A percentile compares a stretch with the other conserved stretches of the same genome.
Conservation (phyloP, 139 green algal species). For the Pedinophyceae sp. region DNA sequence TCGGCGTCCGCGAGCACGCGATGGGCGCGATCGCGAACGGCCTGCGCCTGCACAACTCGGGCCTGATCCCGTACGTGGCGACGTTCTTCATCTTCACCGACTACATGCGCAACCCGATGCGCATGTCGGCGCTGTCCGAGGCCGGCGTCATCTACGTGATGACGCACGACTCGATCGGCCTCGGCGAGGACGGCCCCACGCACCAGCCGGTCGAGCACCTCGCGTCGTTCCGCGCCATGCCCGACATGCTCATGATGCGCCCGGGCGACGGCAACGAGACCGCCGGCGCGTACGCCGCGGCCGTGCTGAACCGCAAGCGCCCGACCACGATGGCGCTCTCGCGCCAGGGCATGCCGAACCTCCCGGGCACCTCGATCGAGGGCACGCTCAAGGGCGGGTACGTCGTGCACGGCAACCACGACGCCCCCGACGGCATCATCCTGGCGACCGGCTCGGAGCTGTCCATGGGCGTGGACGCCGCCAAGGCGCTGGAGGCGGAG, state of each 20-base stretch:
- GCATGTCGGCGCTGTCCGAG: constrained; percentile 82
- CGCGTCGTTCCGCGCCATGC: constrained; percentile 93
- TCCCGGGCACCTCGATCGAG: constrained; percentile 61
- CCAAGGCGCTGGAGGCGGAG: constrained; percentile 55
- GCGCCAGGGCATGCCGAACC: constrained; percentile 90
- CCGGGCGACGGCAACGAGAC: constrained; percentile 93
- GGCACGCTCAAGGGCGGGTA: constrained; percentile 78
- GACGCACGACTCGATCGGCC: constrained; percentile 98
- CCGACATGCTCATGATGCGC: constrained; percentile 90
- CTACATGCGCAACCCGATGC: constrained; percentile 96
- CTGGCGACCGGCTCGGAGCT: constrained; percentile 92
- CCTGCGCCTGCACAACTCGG: constrained; percentile 71
- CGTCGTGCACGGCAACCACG: constrained; percentile 43
- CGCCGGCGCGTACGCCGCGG: constrained; percentile 60
- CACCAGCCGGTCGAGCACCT: constrained; percentile 99
- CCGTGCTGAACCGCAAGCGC: constrained; percentile 31
- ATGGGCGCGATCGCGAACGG: constrained; percentile 97
- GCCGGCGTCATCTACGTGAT: constrained; percentile 84
- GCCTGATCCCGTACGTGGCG: constrained; percentile 92
- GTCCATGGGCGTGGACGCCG: constrained; percentile 63
- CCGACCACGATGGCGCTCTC: constrained; percentile 85
- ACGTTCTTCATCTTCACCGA: constrained; percentile 99
- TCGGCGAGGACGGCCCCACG: constrained; percentile 98
- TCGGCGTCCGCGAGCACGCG: constrained; percentile 94
- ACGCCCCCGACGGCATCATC: constrained; percentile 80